These are phyloP conservation scores for Carallia pectinifolia DNA, from an alignment of 345 rosid genomes.

Conservation along the genomic window DNA sequence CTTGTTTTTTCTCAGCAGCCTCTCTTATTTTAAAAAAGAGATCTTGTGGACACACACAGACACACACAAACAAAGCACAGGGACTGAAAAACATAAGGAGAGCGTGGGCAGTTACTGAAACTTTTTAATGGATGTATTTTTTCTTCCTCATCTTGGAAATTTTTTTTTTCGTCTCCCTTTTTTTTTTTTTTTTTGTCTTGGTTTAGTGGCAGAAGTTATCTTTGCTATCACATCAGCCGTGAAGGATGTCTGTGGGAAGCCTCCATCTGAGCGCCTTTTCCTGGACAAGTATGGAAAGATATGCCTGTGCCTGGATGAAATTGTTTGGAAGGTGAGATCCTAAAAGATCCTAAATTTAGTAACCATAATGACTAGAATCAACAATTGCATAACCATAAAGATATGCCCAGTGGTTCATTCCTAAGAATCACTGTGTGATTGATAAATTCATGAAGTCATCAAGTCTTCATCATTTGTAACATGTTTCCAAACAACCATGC, in stretches of 20 bases:
- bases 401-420: too few species aligned
- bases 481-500: not conserved
- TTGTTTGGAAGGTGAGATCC: conserved; percentile 63
- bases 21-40: too few species aligned
- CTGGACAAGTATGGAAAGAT: conserved; percentile 85
- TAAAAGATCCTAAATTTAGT: not conserved
- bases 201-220: conserved; percentile 73
- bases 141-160: not conserved
- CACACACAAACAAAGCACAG: too few species aligned
- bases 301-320: conserved; percentile 83
- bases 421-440: too few species aligned
- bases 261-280: conserved; percentile 80
- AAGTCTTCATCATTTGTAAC: not conserved
- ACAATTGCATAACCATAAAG: not conserved
- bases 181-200: not conserved
- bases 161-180: not conserved
- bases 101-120: not conserved
- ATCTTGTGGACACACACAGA: too few species aligned
- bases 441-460: not conserved
- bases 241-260: conserved; percentile 80
- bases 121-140: not conserved
- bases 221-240: conserved; percentile 69
- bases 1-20: too few species aligned
- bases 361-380: not conserved
- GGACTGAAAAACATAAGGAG: too few species aligned